Percentiles rank a stretch among this genome's conserved stretches.
Evolutionary conservation across 306 rosid genomes (phyloP).

Genomic region (Carpinus fangiana): DNA sequence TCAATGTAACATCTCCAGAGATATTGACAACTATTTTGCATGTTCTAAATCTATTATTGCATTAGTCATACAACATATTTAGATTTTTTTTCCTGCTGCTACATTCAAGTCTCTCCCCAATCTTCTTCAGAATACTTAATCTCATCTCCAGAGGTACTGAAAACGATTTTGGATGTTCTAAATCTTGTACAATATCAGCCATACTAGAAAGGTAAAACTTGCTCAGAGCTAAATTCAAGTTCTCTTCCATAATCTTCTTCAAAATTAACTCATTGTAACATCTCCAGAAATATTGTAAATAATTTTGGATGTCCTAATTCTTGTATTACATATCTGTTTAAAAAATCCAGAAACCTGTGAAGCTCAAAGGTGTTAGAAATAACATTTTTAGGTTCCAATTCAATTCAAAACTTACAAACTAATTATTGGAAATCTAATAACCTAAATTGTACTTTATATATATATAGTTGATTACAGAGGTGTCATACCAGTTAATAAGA

Average conservation of each 20-base stretch:
- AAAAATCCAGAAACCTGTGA: neutral
- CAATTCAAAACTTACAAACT: conserved; percentile 3
- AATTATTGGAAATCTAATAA: neutral
- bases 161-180: neutral
- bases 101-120: too few species aligned
- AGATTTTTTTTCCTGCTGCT: too few species aligned
- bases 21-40: neutral
- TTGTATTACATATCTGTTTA: neutral
- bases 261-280: neutral
- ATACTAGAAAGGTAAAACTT: neutral
- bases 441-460: neutral
- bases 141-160: neutral
- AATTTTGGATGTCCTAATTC: neutral
- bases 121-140: too few species aligned
- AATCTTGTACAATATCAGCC: neutral
- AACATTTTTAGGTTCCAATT: neutral
- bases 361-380: neutral
- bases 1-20: too few species aligned
- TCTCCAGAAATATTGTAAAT: neutral
- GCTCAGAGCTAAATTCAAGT: neutral
- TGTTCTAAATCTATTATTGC: neutral
- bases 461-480: neutral
- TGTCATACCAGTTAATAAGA: neutral
- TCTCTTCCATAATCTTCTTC: neutral
- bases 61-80: neutral